Evolutionary conservation across 1,139 yeast species (phyloP), one percentile per base, ranked within the genome.

Genomic region (Saccharomyces hybrid): DNA sequence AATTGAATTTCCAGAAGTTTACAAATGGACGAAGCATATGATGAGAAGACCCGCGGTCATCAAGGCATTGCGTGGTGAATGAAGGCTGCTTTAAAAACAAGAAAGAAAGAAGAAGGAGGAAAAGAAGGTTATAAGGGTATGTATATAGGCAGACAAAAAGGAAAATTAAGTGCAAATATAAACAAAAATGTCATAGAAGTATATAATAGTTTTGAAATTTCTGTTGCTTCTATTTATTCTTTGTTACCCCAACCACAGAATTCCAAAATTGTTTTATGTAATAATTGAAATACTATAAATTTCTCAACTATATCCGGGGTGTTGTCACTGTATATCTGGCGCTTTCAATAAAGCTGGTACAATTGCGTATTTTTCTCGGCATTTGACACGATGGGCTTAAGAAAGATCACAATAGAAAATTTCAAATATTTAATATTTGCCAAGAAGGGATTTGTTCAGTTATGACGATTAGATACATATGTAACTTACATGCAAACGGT

Each of bases 21-120:
- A 88, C 75, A 89, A 89, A 70, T 91, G 97, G 97, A 91, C 96
- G 13, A 85, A 85, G 68, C 83, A 83, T 64, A 87, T 87, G 95
- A 86, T 87, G 95, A 80, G 91, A 73, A 79, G 95, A 68, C 91
- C 93, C 7, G 89, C 91, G 1, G 95, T 87, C 46, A 77, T 85
- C 46, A 78, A 89, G 61, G 95, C 95, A 5, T 75, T 87, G 57
- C 78, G 87, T 59, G 88, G 88, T 2, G 88, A 68, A 51, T 38
- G 25, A 11, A 9, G 7, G 5, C 5, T 38, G 16, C 8, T 38
- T 38, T 9, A 14, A 9, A 34, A 13, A 9, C 20, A 34, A 20
- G 8, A 14, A 7, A 34, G 23, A 38, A 20, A 7, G 11, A 38
- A 20, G 25, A 4, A 38, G 5, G 26, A 23, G 16, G 25, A 5